Conservation (phyloP, 2,329 filamentous ascomycete genomes). For the Xylariomycetidae sp. region DNA sequence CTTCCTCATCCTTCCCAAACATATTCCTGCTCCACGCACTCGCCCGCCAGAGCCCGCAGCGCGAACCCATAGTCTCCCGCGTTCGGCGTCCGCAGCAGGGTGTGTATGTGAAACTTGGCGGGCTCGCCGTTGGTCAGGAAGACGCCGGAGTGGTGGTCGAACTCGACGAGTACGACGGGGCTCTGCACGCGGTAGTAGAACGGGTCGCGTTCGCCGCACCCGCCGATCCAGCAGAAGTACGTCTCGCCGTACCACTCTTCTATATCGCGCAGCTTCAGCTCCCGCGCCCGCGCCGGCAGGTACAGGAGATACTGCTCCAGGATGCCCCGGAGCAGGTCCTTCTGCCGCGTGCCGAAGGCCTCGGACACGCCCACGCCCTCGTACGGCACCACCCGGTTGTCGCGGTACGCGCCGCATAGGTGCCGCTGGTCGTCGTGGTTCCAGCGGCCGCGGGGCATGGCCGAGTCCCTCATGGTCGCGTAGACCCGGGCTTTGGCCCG, state of each 20-base stretch:
- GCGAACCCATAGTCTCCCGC: conserved; percentile 69
- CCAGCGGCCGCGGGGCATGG: conserved; percentile 66
- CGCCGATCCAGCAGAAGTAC: conserved; percentile 77
- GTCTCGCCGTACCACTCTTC: conserved; percentile 60
- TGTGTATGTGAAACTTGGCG: conserved; percentile 76
- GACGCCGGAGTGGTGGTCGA: conserved; percentile 76
- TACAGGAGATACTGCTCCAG: conserved; percentile 64
- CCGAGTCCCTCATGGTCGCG: conserved; percentile 55
- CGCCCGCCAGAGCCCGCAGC: conserved; percentile 33
- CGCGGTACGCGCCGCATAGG: conserved; percentile 71
- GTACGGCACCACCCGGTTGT: conserved; percentile 72
- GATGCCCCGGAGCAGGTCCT: conserved; percentile 52
- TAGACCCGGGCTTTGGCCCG: conserved; percentile 53
- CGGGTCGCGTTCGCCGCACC: conserved; percentile 59
- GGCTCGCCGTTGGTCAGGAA: conserved; percentile 70
- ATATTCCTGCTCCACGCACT: conserved; percentile 31
- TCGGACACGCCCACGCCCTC: conserved; percentile 59
- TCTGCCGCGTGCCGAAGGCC: conserved; percentile 44
- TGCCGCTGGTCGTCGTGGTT: conserved; percentile 79
- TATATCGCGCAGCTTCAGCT: conserved; percentile 50
- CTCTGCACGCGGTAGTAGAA: conserved; percentile 79
- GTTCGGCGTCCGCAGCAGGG: conserved; percentile 67
- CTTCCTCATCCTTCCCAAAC: conserved; percentile 38
- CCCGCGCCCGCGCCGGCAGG: conserved; percentile 52
- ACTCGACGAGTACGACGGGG: conserved; percentile 69